Base-by-base conservation (phyloP, 2,329 filamentous ascomycete genomes). In the Aspergillus carbonarius region DNA sequence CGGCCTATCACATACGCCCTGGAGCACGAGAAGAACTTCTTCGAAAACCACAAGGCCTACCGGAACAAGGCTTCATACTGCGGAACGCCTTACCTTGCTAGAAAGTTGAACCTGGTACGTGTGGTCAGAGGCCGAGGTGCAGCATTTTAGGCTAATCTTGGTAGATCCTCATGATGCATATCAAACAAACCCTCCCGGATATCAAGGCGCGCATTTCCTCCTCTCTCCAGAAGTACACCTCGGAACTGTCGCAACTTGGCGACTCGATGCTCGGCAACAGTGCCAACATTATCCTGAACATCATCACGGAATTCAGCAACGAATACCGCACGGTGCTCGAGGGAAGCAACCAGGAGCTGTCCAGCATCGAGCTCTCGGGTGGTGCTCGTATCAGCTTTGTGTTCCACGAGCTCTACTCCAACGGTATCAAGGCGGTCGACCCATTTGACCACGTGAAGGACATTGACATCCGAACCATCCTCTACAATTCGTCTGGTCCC, bases 401-500 rank as follows among this genome's bases (percentile, higher is more conserved):
- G 47, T 99, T 98, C 85, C 95, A 99, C 78, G 95, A 99, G 77
- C 84, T 99, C 15, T 99, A 99, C 79, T 89, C 92, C 58, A 98
- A 98, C 74, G 95, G 95, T 79, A 85, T 99, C 74, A 98, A 98
- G 83, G 93, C 95, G 1, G 89, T 99, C 44, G 96, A 99, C 76
- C 95, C 95, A 35, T 99, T 99, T 74, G 95, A 99, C 70, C 85
- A 93, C 64, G 92, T 98, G 76, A 99, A 98, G 81, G 95, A 99
- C 75, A 88, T 93, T 60, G 95, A 99, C 72, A 99, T 99, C 69
- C 89, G 96, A 67, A 98, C 92, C 23, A 93, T 97, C 61, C 85
- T 99, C 8, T 96, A 96, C 86, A 99, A 99, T 85, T 98, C 95
- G 23, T 98, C 95, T n/a, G 95, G 95, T 73, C 95, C 95, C 30